A percentile compares a stretch with the other conserved stretches of the same genome.
These are phyloP conservation scores for Amoebophrya sp. DNA, from an alignment of 169 alveolate species.

Conservation along the genomic window DNA sequence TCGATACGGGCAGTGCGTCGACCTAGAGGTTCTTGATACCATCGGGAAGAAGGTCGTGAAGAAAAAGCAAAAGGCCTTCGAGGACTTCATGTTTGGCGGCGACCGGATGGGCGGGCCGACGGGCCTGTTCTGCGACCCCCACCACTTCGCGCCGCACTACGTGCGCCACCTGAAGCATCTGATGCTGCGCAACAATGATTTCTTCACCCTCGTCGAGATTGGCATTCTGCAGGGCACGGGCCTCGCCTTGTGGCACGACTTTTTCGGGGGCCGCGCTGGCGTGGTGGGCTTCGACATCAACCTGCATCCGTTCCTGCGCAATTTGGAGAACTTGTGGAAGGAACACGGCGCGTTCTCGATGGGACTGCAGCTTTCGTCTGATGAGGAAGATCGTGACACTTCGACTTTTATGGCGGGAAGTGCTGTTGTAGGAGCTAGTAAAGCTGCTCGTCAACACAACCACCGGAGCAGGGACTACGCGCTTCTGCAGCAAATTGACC, in stretches of 20 bases:
- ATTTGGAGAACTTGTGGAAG: not conserved
- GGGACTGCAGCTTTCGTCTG: not conserved
- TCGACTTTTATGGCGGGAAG: not conserved
- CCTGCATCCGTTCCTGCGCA: not conserved
- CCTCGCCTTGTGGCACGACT: not conserved
- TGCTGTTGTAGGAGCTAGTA: no score
- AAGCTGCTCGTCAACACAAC: not conserved
- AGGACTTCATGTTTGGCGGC: not conserved
- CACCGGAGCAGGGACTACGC: not conserved
- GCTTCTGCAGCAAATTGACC: not conserved
- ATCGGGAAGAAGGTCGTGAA: not conserved
- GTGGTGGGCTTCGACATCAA: not conserved
- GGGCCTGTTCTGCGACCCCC: not conserved
- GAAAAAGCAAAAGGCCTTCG: no score
- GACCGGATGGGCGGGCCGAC: not conserved
- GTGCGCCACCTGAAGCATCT: not conserved
- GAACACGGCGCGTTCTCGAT: not conserved
- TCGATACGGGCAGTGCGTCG: not conserved
- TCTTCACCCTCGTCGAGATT: not conserved
- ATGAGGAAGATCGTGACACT: not conserved
- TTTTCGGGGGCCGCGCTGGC: not conserved
- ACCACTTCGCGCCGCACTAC: not conserved
- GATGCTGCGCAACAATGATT: not conserved
- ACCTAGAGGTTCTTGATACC: not conserved
- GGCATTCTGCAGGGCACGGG: not conserved